A percentile compares a stretch with the other conserved stretches of the same genome.
phyloP scores from a whole-genome alignment of 2,329 filamentous ascomycete species.

The Fusarium fujikuroi region DNA sequence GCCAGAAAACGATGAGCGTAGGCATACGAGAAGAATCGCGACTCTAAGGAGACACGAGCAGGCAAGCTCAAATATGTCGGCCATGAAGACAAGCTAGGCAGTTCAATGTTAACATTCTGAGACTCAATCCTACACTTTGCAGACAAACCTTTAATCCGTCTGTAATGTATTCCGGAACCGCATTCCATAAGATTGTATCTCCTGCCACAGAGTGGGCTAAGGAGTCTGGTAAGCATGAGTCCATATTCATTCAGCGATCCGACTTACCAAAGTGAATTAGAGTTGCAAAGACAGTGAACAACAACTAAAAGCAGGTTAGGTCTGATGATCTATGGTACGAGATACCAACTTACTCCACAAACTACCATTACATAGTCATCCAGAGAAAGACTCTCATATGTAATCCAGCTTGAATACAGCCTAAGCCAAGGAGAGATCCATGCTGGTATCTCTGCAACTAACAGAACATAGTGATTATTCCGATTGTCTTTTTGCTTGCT shows the following conservation, averaged over 20 bases:
- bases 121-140: neutral
- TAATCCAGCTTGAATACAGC: constrained; percentile 51
- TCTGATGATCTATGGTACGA: neutral
- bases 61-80: constrained; percentile 51
- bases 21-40: constrained; percentile 53
- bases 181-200: constrained; percentile 5
- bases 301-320: constrained; percentile 31
- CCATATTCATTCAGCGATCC: too few relatives aligned
- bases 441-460: constrained; percentile 52
- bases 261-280: constrained; percentile 24
- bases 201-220: constrained; percentile 18
- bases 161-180: constrained; percentile 6
- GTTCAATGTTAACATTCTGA: neutral
- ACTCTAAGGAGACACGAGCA: constrained; percentile 54
- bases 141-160: constrained; percentile 28
- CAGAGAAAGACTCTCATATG: constrained; percentile 44
- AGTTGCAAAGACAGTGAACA: constrained; percentile 37
- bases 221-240: neutral
- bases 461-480: constrained; percentile 47
- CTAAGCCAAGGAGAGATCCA: constrained; percentile 50
- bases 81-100: constrained; percentile 47
- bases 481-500: constrained; percentile 47
- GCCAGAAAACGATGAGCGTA: constrained; percentile 51
- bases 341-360: constrained; percentile 45
- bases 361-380: constrained; percentile 55